phyloP scores from a whole-genome alignment of 805 yeast genomes.

The Yamadazyma laniorum region DNA sequence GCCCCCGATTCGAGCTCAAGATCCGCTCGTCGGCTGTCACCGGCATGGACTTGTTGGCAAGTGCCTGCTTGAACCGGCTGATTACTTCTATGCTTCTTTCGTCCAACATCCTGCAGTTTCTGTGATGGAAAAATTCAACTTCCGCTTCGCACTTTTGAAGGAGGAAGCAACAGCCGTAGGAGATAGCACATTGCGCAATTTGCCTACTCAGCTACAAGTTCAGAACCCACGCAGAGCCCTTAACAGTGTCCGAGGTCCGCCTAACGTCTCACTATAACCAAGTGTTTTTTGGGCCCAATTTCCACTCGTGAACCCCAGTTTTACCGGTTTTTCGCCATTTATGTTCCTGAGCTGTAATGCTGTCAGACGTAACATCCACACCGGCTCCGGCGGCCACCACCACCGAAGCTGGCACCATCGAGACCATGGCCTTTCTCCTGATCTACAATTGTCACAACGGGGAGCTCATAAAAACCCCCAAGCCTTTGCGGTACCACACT shows the following conservation, averaged over 20 bases:
- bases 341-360: constrained; percentile 2
- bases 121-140: no score
- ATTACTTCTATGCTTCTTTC: constrained; percentile 37
- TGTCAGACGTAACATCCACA: constrained; percentile 3
- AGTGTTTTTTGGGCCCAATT: no score
- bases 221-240: no score
- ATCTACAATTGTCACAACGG: constrained; percentile 43
- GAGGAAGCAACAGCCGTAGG: background rate
- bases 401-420: constrained; percentile 6
- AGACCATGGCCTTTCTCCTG: constrained; percentile 21
- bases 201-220: no score
- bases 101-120: constrained; percentile 24
- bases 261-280: no score
- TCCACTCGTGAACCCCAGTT: no score
- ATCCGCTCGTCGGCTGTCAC: constrained; percentile 10
- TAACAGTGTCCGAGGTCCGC: no score
- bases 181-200: no score
- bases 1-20: constrained; percentile 30
- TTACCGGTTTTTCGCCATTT: background rate
- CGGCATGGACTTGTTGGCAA: constrained; percentile 13
- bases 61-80: constrained; percentile 37
- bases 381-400: constrained; percentile 14
- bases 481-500: constrained; percentile 41
- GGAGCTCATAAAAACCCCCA: constrained; percentile 28
- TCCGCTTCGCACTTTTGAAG: background rate